These are phyloP conservation scores for Neonothopanus nambi DNA, from an alignment of 1,284 basidiomycete species.

Conservation along the genomic window DNA sequence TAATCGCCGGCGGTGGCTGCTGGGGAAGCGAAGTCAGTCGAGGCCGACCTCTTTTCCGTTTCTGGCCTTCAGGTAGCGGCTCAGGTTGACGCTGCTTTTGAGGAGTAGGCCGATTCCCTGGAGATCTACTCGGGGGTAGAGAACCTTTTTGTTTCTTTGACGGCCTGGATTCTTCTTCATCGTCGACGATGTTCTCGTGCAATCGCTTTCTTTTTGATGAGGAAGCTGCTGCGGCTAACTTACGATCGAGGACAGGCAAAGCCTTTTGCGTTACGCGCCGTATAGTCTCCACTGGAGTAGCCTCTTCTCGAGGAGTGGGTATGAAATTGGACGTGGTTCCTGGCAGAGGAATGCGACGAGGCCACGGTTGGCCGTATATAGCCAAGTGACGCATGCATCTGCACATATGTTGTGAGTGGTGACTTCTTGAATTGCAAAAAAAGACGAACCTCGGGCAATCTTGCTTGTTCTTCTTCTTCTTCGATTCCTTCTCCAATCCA, in stretches of 20 bases:
- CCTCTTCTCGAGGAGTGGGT: constrained; percentile 55
- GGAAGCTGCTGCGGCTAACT: constrained; percentile 44
- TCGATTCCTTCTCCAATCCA: constrained; percentile 46
- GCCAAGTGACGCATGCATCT: constrained; percentile 77
- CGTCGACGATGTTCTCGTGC: constrained; percentile 33
- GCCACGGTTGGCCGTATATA: constrained; percentile 73
- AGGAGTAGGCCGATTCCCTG: constrained; percentile 16
- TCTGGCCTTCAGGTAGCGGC: constrained; percentile 21
- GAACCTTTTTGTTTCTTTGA: constrained; percentile 44
- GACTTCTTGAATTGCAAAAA: constrained; percentile 9
- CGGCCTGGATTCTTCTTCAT: constrained; percentile 43
- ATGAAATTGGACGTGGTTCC: constrained; percentile 41
- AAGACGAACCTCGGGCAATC: constrained; percentile 70
- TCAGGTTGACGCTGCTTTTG: constrained; percentile 26
- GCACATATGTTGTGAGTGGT: neutral
- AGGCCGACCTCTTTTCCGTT: constrained; percentile 36
- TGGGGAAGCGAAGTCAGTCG: constrained; percentile 24
- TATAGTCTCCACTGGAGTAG: constrained; percentile 43
- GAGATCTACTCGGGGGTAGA: neutral
- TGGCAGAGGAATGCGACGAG: constrained; percentile 54
- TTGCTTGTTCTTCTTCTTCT: constrained; percentile 59
- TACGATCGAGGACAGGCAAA: constrained; percentile 52
- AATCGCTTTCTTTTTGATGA: constrained; percentile 27
- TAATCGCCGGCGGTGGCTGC: constrained; percentile 6
- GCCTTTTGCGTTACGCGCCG: constrained; percentile 50